Percentiles rank a stretch among this genome's conserved stretches.
These are phyloP conservation scores for Salix purpurea DNA, from an alignment of 345 rosid species.

Conservation along the genomic window DNA sequence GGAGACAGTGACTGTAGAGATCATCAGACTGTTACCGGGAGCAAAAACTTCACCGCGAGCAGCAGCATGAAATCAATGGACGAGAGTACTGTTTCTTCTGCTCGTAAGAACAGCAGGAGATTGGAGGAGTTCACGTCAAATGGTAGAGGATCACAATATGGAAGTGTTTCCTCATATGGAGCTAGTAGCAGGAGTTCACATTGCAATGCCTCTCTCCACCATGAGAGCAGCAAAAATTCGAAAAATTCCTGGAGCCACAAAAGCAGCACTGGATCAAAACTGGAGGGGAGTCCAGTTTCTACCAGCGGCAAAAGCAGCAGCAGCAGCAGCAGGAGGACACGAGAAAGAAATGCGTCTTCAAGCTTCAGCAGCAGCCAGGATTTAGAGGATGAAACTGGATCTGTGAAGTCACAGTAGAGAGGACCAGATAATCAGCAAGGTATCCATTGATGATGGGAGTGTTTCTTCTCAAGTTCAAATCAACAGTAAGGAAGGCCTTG, in stretches of 20 bases:
- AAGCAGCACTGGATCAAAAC: not conserved
- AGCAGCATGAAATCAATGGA: slow-evolving; percentile 1
- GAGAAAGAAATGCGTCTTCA: not conserved
- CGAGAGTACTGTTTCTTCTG: not conserved
- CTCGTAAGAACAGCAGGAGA: not conserved
- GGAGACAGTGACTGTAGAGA: too few relatives aligned
- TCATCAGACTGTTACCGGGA: too few relatives aligned
- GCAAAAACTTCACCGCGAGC: too few relatives aligned
- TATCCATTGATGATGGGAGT: too few relatives aligned
- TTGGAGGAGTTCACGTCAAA: not conserved
- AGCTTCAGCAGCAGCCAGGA: not conserved
- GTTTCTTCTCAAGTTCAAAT: too few relatives aligned
- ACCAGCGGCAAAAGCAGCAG: not conserved
- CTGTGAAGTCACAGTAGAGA: too few relatives aligned
- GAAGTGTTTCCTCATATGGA: not conserved
- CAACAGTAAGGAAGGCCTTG: not conserved
- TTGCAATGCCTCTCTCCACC: not conserved
- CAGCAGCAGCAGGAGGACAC: not conserved
- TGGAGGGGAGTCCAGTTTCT: not conserved
- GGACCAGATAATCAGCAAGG: too few relatives aligned
- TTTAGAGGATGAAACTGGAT: too few relatives aligned
- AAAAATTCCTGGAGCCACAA: not conserved
- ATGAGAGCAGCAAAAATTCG: not conserved
- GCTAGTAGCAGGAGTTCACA: not conserved
- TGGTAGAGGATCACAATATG: not conserved